A percentile compares a stretch with the other conserved stretches of the same genome.
phyloP scores from a whole-genome alignment of 2,329 filamentous ascomycete genomes.

The Colletotrichum sansevieriae region DNA sequence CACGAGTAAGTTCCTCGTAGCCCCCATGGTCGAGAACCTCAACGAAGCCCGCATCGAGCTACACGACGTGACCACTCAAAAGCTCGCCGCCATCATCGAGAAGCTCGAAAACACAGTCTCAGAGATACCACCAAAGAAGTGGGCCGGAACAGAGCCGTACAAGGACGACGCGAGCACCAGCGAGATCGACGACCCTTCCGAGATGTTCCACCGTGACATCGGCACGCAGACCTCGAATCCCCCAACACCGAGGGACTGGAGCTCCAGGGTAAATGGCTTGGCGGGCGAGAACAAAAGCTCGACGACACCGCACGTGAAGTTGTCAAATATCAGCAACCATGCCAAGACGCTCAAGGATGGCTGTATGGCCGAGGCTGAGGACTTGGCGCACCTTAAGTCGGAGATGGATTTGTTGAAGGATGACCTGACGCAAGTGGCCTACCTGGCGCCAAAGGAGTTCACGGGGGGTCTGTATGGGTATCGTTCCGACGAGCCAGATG shows the following conservation, averaged over 20 bases:
- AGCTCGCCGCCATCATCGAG: conserved; percentile 61
- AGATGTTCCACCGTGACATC: conserved; percentile 85
- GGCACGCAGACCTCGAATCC: conserved; percentile 78
- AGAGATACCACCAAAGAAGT: conserved; percentile 67
- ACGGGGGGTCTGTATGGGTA: conserved; percentile 56
- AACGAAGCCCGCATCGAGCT: conserved; percentile 66
- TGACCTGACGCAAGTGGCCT: conserved; percentile 74
- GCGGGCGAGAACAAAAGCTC: neutral
- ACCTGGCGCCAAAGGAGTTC: conserved; percentile 57
- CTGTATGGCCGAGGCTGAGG: conserved; percentile 59
- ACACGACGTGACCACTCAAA: conserved; percentile 60
- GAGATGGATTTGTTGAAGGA: conserved; percentile 71
- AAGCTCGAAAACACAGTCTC: conserved; percentile 71
- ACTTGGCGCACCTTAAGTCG: conserved; percentile 64
- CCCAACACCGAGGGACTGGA: conserved; percentile 31
- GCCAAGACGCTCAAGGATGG: conserved; percentile 60
- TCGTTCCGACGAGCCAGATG: conserved; percentile 67
- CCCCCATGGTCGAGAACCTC: conserved; percentile 69
- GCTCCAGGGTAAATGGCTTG: no score
- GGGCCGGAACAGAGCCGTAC: conserved; percentile 30
- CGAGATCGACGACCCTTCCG: conserved; percentile 74
- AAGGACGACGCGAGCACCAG: conserved; percentile 43
- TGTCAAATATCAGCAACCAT: conserved; percentile 47
- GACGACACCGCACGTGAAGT: no score
- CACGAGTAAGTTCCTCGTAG: conserved; percentile 76